Conservation (phyloP, 345 rosid species). For the Rhodamnia rubescens region DNA sequence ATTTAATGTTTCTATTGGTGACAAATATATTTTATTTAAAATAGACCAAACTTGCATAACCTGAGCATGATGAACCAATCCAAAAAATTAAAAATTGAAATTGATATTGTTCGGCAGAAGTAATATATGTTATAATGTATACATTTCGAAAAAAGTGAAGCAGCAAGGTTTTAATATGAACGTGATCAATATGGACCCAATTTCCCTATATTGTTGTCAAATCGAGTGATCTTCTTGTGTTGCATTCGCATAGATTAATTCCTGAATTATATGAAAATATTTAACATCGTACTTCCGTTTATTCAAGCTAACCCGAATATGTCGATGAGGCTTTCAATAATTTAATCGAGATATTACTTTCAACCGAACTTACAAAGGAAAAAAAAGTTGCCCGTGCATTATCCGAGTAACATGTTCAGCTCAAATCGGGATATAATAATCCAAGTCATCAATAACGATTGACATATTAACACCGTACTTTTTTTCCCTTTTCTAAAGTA, state of each 20-base stretch:
- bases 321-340: background rate
- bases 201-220: background rate
- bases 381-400: background rate
- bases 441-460: background rate
- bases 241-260: background rate
- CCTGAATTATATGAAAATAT: background rate
- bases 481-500: background rate
- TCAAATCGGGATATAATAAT: background rate
- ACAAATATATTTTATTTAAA: background rate
- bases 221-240: background rate
- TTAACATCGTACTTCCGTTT: fast-evolving
- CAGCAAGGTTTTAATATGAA: background rate
- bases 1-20: background rate
- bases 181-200: background rate
- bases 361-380: no score
- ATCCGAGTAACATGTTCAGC: background rate
- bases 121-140: background rate
- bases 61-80: background rate
- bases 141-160: no score
- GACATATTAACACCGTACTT: background rate
- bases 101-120: background rate
- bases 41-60: background rate
- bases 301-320: background rate
- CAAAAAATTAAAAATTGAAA: background rate
- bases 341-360: background rate